A percentile compares a stretch with the other conserved stretches of the same genome.
Conservation (phyloP, 1,284 basidiomycete species). For the Moesziomyces antarcticus region DNA sequence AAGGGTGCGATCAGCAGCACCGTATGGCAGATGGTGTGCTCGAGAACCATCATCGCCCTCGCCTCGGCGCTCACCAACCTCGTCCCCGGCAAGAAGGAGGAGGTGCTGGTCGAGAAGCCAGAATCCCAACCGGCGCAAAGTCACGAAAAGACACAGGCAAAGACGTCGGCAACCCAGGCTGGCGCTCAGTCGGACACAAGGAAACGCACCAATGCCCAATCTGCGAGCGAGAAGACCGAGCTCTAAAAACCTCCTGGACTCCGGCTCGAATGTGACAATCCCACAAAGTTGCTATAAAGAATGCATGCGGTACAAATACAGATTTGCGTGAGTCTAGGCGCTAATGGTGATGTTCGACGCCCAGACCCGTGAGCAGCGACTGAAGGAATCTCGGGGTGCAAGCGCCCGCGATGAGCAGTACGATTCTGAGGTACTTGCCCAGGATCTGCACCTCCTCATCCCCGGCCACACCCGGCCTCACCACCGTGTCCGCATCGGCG, state of each 20-base stretch:
- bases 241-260: constrained; percentile 4
- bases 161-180: neutral
- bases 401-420: constrained; percentile 22
- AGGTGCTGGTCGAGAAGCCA: constrained; percentile 13
- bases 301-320: constrained; percentile 27
- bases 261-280: neutral
- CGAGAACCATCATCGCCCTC: constrained; percentile 26
- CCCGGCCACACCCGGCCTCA: neutral
- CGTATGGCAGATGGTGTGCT: constrained; percentile 49
- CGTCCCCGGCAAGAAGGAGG: constrained; percentile 25
- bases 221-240: constrained; percentile 17
- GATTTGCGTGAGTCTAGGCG: neutral
- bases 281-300: neutral
- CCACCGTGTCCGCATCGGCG: constrained; percentile 30
- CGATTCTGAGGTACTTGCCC: constrained; percentile 35
- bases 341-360: constrained; percentile 28
- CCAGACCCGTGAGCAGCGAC: constrained; percentile 12
- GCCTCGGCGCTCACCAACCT: constrained; percentile 12
- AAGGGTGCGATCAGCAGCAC: constrained; percentile 49
- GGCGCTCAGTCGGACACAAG: constrained; percentile 6
- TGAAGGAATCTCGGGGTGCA: constrained; percentile 39
- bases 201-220: constrained; percentile 20
- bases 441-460: constrained; percentile 29
- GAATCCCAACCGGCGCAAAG: constrained; percentile 12
- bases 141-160: constrained; percentile 1